These are phyloP conservation scores for Dipteronia sinensis DNA, from an alignment of 345 rosid species.

Conservation along the genomic window DNA sequence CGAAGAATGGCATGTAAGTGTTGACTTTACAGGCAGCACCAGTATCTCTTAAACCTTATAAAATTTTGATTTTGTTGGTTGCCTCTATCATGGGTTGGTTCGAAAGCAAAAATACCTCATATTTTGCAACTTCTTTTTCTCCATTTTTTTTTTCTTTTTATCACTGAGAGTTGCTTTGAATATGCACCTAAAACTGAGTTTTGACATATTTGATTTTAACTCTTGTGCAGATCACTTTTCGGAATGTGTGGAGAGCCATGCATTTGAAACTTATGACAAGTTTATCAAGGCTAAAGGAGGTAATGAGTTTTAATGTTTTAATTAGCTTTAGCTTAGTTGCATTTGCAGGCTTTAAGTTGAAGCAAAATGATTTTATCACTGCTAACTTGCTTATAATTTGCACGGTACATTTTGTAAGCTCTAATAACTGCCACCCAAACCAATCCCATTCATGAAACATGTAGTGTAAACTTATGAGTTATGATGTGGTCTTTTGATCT, in stretches of 20 bases:
- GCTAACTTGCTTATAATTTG: neutral
- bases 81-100: neutral
- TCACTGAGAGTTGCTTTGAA: neutral
- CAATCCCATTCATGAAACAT: neutral
- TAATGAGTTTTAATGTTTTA: slow-evolving; percentile 23
- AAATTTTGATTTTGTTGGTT: neutral
- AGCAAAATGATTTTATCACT: neutral
- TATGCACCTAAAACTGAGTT: slow-evolving; percentile 8
- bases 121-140: neutral
- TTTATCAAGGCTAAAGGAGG: slow-evolving; percentile 89
- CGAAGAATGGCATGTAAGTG: slow-evolving; percentile 99
- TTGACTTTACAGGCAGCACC: neutral
- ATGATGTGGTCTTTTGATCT: no score
- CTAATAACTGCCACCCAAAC: neutral
- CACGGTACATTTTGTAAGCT: neutral
- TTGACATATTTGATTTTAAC: slow-evolving; percentile 12
- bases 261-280: slow-evolving; percentile 93
- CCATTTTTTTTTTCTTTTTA: neutral
- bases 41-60: neutral
- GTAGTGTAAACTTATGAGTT: no score
- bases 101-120: neutral
- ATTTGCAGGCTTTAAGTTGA: slow-evolving; percentile 1
- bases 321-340: slow-evolving; percentile 12
- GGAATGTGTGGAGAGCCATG: slow-evolving; percentile 93
- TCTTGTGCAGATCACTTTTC: slow-evolving; percentile 82